Base-by-base conservation (phyloP, 1,284 basidiomycete genomes). In the Coniferiporia sulphurascens region DNA sequence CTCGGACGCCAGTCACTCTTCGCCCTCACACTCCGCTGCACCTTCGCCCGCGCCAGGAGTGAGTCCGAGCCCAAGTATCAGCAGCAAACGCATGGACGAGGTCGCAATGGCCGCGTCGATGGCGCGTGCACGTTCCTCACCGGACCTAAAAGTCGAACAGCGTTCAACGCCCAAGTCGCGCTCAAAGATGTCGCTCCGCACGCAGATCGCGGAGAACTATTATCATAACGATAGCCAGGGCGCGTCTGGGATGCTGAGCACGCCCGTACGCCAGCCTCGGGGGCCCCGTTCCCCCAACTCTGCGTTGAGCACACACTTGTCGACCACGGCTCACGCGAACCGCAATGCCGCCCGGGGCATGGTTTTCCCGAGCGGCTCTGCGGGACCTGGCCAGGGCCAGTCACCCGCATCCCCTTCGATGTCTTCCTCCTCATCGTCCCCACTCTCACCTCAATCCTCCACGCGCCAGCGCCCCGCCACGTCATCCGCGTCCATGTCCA, bases 41-140 rank as follows among this genome's bases (percentile, higher is more conserved):
- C 27, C 27, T 27, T 27, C 27, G 27, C 27, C 27, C 27, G 27
- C 27, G 5, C 27, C 27, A 27, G 27, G 27, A 2, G 27, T 27
- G 27, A 27, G 27, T 5, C 27, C 27, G 27, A 27, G 27, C 27
- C 27, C 27, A 27, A 27, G 27, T 5, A 27, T 27, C 27, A 27
- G 27, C 27, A 27, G 27, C 27, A 27, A 5, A 5, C 27, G 27
- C 27, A 5, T 27, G 27, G 27, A 27, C 27, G 27, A 2, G 27
- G 27, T n/a, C 3, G 17, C n/a, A 15, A 43, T n/a, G 32, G 10
- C 19, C 12, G 41, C 34, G 15, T 45, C 34, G 43, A 34, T 35
- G 15, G 41, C 55, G n/a, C 53, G 60, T 9, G 38, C 46, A 4
- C 49, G 44, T 21, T 61, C 60, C 32, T 61, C 60, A 4, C 51